Evolutionary conservation across 2,329 filamentous ascomycete species (phyloP), one percentile per base, ranked within the genome.

Genomic region (Rugonectria rugulosa): DNA sequence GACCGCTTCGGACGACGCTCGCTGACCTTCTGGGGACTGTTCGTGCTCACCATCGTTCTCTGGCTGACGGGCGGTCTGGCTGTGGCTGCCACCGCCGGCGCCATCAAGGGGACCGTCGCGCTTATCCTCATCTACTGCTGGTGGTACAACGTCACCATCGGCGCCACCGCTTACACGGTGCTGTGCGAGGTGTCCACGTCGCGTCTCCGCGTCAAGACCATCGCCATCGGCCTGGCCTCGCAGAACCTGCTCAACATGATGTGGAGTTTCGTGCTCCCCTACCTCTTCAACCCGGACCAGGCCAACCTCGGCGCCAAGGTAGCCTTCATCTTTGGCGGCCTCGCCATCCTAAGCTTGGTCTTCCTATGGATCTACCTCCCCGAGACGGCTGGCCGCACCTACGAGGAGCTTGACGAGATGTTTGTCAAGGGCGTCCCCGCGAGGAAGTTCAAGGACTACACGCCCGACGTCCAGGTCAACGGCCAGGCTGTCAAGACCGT

Each of bases 331-430:
- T 78, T 77, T 60, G 74, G 73, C 5, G 72, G 63, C 0, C 51
- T 75, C 14, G 63, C 67, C 8, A 54, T 73, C 3, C 36, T 73
- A 8, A 70, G 60, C 20, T 56, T 70, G 9, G 57, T 72, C n/a
- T 75, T 68, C 57, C 31, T 76, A 14, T 68, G 67, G 63, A 69
- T 71, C 49, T 71, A 60, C 48, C 67, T 75, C 72, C 79, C 79
- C 6, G 70, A 73, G 59, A 68, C 66, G 8, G 59, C 61, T 5
- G 53, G 57, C 2, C 61, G 66, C 6, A 62, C 66, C 0, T 68
- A 66, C 36, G 63, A 69, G 56, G 66, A 69, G 31, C 24, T 69
- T 15, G 66, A 69, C 42, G 66, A 68, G 36, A 63, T 68, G 52
- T 69, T 69, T 21, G 56, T 62, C 23, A 66, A 68, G 55, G 51